Evolutionary conservation across 2,329 filamentous ascomycete genomes (phyloP).

Genomic region (Chaetoscypha palmicola): DNA sequence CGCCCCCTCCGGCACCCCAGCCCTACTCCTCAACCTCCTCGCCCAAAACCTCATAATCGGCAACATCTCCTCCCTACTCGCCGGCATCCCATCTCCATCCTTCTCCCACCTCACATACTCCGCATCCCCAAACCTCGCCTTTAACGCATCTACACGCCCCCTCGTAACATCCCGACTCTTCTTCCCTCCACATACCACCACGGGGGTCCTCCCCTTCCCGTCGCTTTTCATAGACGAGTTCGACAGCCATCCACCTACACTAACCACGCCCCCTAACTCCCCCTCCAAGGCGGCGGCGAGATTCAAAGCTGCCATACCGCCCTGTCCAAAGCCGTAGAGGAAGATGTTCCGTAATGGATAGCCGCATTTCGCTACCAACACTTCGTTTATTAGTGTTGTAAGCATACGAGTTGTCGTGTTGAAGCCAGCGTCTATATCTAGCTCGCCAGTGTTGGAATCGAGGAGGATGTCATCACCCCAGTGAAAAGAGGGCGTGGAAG

Average conservation of each 20-base stretch:
- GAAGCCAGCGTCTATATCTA: slow-evolving; percentile 50
- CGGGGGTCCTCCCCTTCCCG: slow-evolving; percentile 53
- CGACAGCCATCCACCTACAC: slow-evolving; percentile 55
- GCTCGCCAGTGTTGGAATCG: slow-evolving; percentile 41
- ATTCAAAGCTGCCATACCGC: slow-evolving; percentile 47
- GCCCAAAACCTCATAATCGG: slow-evolving; percentile 84
- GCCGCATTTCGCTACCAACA: slow-evolving; percentile 35
- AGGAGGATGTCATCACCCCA: slow-evolving; percentile 55
- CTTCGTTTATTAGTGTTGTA: slow-evolving; percentile 26
- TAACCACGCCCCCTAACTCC: slow-evolving; percentile 52
- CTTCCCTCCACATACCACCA: slow-evolving; percentile 53
- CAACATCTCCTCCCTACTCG: slow-evolving; percentile 74
- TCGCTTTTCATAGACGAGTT: slow-evolving; percentile 30
- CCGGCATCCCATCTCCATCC: slow-evolving; percentile 74
- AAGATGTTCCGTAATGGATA: slow-evolving; percentile 43
- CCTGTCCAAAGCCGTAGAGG: slow-evolving; percentile 50
- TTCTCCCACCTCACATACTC: slow-evolving; percentile 63
- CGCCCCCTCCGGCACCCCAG: slow-evolving; percentile 45
- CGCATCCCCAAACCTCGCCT: slow-evolving; percentile 58
- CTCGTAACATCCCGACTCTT: slow-evolving; percentile 50
- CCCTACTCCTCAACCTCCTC: slow-evolving; percentile 50
- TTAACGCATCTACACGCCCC: slow-evolving; percentile 56
- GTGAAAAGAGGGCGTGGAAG: slow-evolving; percentile 38
- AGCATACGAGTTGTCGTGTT: slow-evolving; percentile 36
- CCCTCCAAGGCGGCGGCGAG: slow-evolving; percentile 27